Evolutionary conservation across 176 grass and related monocot species (phyloP).

Genomic region (Raddia distichophylla): DNA sequence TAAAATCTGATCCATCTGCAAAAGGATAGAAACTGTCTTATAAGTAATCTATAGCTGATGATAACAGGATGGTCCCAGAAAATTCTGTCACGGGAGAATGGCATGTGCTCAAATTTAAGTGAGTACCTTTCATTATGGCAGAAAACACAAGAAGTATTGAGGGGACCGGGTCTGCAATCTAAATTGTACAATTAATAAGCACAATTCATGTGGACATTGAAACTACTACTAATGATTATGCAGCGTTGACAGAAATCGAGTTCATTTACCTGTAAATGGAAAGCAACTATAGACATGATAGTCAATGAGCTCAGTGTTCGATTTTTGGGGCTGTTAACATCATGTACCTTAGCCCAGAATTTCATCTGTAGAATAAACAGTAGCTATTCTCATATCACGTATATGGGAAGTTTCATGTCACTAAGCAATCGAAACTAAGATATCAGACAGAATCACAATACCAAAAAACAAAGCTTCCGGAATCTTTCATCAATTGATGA

Average conservation of each 20-base stretch:
- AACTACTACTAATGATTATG: slow-evolving; percentile 6
- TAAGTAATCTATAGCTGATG: slow-evolving; percentile 16
- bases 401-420: too few species aligned
- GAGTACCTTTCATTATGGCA: slow-evolving; percentile 82
- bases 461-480: too few species aligned
- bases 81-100: slow-evolving; percentile 11
- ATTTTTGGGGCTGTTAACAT: slow-evolving; percentile 84
- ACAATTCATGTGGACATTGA: too few species aligned
- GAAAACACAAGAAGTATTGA: slow-evolving; percentile 88
- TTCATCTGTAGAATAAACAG: too few species aligned
- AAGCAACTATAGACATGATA: slow-evolving; percentile 94
- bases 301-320: slow-evolving; percentile 93
- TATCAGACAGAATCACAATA: too few species aligned
- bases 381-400: too few species aligned
- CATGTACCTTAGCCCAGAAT: slow-evolving; percentile 58
- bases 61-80: slow-evolving; percentile 15
- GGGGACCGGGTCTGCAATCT: too few species aligned
- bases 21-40: slow-evolving; percentile 24
- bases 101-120: neutral
- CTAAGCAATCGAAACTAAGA: too few species aligned
- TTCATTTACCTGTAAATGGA: slow-evolving; percentile 90
- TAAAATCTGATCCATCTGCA: slow-evolving; percentile 67
- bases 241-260: slow-evolving; percentile 15
- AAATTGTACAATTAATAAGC: too few species aligned
- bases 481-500: too few species aligned